phyloP scores from a whole-genome alignment of 176 grass and related monocot genomes.

The Aegilops speltoides region DNA sequence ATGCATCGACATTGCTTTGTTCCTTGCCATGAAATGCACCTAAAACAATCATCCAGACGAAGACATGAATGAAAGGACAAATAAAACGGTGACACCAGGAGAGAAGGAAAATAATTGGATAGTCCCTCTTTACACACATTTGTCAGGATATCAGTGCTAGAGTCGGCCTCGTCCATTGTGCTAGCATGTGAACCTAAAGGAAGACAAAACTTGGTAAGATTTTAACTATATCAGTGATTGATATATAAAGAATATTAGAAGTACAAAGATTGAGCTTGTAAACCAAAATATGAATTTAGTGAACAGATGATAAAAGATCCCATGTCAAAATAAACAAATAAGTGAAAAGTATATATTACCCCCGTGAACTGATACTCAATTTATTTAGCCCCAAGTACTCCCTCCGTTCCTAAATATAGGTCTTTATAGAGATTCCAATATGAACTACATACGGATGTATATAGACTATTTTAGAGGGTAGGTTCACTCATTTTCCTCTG shows the following conservation, averaged over 20 bases:
- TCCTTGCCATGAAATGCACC: constrained; percentile 81
- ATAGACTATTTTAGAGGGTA: no score
- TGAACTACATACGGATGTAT: no score
- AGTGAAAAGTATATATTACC: not conserved
- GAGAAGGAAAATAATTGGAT: not conserved
- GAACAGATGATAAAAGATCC: not conserved
- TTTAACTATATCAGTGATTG: not conserved
- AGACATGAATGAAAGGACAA: not conserved
- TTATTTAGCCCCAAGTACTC: not conserved
- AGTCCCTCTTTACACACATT: constrained; percentile 36
- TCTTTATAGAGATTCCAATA: no score
- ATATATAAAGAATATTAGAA: constrained; percentile 2
- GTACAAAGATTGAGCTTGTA: not conserved
- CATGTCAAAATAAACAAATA: not conserved
- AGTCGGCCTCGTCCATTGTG: constrained; percentile 40
- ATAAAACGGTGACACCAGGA: not conserved
- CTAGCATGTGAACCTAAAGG: constrained; percentile 38
- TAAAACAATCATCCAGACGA: constrained; percentile 26
- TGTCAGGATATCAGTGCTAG: constrained; percentile 51
- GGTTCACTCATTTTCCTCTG: no score
- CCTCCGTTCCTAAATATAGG: no score
- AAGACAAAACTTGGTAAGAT: constrained; percentile 1
- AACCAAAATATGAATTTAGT: not conserved
- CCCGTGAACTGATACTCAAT: not conserved
- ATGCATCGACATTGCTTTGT: constrained; percentile 62